phyloP scores from a whole-genome alignment of 1,284 basidiomycete genomes.

The Apiotrichum gracile region DNA sequence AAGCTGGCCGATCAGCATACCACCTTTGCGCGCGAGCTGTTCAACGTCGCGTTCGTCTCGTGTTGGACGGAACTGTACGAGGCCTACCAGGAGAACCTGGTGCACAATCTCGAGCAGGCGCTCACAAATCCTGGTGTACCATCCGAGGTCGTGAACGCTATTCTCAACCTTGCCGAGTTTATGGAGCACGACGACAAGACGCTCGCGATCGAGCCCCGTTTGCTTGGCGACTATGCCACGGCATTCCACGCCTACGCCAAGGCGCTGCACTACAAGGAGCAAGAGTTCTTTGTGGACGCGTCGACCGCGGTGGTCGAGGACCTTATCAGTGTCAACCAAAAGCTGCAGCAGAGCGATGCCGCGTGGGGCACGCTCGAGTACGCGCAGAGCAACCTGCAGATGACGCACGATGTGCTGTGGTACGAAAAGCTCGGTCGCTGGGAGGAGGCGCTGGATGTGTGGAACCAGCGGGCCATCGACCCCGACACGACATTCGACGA shows the following conservation, averaged over 20 bases:
- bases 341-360: conserved; percentile 92
- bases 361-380: conserved; percentile 90
- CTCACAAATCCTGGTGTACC: conserved; percentile 76
- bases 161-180: conserved; percentile 96
- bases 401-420: conserved; percentile 60
- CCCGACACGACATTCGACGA: conserved; percentile 54
- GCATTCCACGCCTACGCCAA: conserved; percentile 96
- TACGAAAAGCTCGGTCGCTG: conserved; percentile 94
- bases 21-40: conserved; percentile 87
- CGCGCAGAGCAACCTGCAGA: conserved; percentile 58
- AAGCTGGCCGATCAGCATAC: conserved; percentile 86
- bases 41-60: conserved; percentile 97
- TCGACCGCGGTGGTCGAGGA: conserved; percentile 73
- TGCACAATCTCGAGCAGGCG: conserved; percentile 81
- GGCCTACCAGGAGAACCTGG: conserved; percentile 90
- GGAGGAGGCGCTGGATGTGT: conserved; percentile 87
- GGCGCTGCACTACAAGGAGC: conserved; percentile 97
- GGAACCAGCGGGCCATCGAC: conserved; percentile 49
- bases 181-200: conserved; percentile 99
- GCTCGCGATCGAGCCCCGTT: conserved; percentile 86
- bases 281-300: conserved; percentile 89
- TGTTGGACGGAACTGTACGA: conserved; percentile 97
- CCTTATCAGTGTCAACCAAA: conserved; percentile 94
- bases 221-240: conserved; percentile 85
- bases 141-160: conserved; percentile 84